Evolutionary conservation across 345 rosid species (phyloP).

Genomic region (Gossypium ekmanianum): DNA sequence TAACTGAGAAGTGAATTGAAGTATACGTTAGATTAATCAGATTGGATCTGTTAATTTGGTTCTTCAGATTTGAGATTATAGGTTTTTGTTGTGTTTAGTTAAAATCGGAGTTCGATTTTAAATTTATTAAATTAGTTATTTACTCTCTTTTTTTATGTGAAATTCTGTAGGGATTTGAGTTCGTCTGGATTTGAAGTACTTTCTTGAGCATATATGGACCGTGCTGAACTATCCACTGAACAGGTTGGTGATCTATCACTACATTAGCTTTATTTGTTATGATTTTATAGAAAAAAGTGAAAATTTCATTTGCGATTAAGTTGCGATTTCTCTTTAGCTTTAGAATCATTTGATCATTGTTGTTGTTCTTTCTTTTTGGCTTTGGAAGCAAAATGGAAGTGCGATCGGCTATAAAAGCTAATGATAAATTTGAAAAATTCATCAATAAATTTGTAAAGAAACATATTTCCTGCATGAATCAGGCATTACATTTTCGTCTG

Average conservation of each 20-base stretch:
- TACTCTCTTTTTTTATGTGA: background rate
- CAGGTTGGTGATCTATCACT: conserved; percentile 51
- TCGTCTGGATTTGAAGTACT: conserved; percentile 27
- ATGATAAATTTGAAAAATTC: background rate
- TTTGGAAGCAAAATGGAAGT: background rate
- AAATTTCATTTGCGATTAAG: background rate
- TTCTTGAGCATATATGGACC: conserved; percentile 52
- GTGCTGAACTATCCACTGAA: conserved; percentile 65
- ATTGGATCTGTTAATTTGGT: conserved; percentile 9
- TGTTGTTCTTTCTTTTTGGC: background rate
- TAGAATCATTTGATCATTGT: background rate
- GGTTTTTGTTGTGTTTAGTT: background rate
- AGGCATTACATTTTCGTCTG: background rate
- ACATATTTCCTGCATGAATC: background rate
- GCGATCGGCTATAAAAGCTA: background rate
- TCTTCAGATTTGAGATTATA: background rate
- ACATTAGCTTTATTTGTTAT: conserved; percentile 7
- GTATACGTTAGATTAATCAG: background rate
- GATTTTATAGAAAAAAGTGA: background rate
- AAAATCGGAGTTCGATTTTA: background rate
- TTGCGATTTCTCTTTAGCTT: background rate
- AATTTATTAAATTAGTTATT: background rate
- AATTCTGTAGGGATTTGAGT: conserved; percentile 28
- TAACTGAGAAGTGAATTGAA: background rate
- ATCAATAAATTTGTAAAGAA: background rate